phyloP scores from a whole-genome alignment of 2,329 filamentous ascomycete genomes.

The Dryadomyces quercus-mongolicae region DNA sequence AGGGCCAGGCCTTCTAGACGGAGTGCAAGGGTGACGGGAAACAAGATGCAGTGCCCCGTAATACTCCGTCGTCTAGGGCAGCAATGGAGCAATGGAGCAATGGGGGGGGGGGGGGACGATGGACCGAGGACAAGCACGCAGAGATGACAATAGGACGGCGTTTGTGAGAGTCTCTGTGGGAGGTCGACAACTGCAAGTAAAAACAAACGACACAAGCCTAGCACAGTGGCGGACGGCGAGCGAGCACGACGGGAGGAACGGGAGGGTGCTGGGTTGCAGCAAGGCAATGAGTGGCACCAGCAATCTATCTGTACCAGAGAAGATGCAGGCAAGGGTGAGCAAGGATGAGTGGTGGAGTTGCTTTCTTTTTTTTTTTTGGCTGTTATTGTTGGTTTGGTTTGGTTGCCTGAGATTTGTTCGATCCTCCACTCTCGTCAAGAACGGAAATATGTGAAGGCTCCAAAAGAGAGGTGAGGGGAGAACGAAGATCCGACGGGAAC shows the following conservation, averaged over 20 bases:
- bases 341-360: not conserved
- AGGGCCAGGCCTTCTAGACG: not conserved
- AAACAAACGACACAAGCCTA: not conserved
- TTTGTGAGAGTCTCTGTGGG: not conserved
- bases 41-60: not conserved
- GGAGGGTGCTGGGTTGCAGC: conserved; percentile 3
- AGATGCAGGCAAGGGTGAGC: not conserved
- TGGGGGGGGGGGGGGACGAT: not conserved
- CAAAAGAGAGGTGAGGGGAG: not conserved
- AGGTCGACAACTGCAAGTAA: not conserved
- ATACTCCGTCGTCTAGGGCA: not conserved
- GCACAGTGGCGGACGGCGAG: not conserved
- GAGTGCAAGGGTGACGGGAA: conserved; percentile 4
- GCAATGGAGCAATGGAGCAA: not conserved
- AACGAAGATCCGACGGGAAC: not conserved
- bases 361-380: not conserved
- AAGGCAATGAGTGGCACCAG: conserved; percentile 3
- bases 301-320: conserved; percentile 6
- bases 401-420: not conserved
- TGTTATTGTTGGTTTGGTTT: not conserved
- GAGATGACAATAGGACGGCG: not conserved
- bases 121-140: not conserved
- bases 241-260: conserved; percentile 2
- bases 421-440: not conserved
- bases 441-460: not conserved